These are phyloP conservation scores for Austroboletus niveus DNA, from an alignment of 1,284 basidiomycete genomes.

Conservation along the genomic window DNA sequence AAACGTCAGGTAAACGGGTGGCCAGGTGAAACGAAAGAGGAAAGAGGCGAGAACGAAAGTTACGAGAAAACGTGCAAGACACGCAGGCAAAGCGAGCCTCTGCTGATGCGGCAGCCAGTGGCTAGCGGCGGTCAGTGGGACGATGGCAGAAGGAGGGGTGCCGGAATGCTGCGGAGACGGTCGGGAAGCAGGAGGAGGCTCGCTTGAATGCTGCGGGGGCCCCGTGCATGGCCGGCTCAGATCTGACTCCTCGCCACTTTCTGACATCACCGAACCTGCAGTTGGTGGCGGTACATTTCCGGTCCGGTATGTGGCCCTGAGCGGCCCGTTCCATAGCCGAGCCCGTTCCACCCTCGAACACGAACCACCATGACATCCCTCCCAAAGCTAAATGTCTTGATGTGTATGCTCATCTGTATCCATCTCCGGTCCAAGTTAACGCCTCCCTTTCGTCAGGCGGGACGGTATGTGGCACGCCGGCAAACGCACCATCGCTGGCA, in stretches of 20 bases:
- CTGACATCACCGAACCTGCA: conserved; percentile 32
- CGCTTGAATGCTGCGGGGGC: conserved; percentile 8
- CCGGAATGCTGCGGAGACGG: conserved; percentile 13
- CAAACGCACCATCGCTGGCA: not conserved
- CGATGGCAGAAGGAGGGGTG: conserved; percentile 1
- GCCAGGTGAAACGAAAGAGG: conserved; percentile 31
- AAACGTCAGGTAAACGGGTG: conserved; percentile 42
- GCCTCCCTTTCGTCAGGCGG: conserved; percentile 46
- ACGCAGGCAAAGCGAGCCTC: conserved; percentile 19
- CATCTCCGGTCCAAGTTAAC: conserved; percentile 4
- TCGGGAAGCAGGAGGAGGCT: not conserved
- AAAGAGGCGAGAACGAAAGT: conserved; percentile 25
- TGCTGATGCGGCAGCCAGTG: conserved; percentile 6
- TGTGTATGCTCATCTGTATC: conserved; percentile 51
- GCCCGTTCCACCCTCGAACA: too few relatives aligned
- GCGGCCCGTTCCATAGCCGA: conserved; percentile 6
- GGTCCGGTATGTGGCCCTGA: not conserved
- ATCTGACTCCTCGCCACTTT: conserved; percentile 2
- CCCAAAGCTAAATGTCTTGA: conserved; percentile 63
- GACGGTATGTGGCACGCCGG: conserved; percentile 45
- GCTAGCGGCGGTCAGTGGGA: conserved; percentile 8
- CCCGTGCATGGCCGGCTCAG: conserved; percentile 4
- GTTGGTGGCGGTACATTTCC: conserved; percentile 23
- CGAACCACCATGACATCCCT: conserved; percentile 38
- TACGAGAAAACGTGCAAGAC: conserved; percentile 35